phyloP scores from a whole-genome alignment of 1,284 basidiomycete genomes.

The Sanguinoderma infundibulare region DNA sequence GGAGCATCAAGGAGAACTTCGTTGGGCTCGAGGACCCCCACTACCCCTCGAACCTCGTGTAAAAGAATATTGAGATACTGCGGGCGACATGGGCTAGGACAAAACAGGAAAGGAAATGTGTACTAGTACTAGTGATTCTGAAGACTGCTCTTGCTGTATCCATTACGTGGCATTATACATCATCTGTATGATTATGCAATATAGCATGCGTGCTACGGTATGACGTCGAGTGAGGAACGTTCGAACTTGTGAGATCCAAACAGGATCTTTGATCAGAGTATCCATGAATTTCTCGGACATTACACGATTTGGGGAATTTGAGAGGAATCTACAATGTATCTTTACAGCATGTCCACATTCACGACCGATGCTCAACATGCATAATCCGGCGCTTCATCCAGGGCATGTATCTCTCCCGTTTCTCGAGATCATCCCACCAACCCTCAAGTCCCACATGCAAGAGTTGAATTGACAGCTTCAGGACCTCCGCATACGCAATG shows the following conservation, averaged over 20 bases:
- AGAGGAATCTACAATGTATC: no score
- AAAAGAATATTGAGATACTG: slow-evolving; percentile 25
- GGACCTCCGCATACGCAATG: background rate
- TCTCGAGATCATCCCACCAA: background rate
- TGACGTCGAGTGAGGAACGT: no score
- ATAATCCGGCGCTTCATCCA: no score
- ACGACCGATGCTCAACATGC: no score
- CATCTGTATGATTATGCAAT: background rate
- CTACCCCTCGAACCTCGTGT: slow-evolving; percentile 88
- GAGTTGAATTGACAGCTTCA: background rate
- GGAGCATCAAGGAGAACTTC: slow-evolving; percentile 98
- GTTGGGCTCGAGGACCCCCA: slow-evolving; percentile 75
- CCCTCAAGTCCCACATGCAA: background rate
- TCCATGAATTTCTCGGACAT: no score
- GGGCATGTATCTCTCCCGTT: no score
- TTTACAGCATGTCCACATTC: no score
- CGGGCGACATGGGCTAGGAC: background rate
- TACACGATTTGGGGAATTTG: no score
- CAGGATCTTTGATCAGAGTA: no score
- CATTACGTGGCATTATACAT: slow-evolving; percentile 6
- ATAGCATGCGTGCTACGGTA: no score
- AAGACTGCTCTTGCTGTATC: slow-evolving; percentile 11
- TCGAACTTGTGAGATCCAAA: no score
- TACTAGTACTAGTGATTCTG: no score
- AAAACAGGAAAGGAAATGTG: background rate